A percentile compares a stretch with the other conserved stretches of the same genome.
These are phyloP conservation scores for Insectozyma bohioensis DNA, from an alignment of 1,139 yeast species.

Conservation along the genomic window DNA sequence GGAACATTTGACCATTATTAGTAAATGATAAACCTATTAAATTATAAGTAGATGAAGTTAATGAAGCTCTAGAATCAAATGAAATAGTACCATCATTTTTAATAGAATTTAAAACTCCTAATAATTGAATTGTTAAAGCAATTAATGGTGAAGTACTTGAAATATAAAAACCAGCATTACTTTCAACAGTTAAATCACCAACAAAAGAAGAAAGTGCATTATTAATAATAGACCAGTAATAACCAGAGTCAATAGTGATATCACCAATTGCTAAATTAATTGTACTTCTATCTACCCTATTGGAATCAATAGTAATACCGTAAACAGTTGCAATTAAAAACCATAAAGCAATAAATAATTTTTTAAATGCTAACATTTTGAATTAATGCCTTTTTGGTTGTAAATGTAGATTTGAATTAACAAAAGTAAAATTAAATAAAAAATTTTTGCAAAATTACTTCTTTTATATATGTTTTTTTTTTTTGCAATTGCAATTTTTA, in stretches of 20 bases:
- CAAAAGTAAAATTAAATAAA: no score
- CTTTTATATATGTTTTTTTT: no score
- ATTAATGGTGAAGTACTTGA: slow-evolving; percentile 14
- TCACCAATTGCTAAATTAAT: slow-evolving; percentile 21
- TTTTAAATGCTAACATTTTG: no score
- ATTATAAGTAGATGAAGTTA: slow-evolving; percentile 20
- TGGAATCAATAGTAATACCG: slow-evolving; percentile 4
- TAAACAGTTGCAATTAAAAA: slow-evolving; percentile 1
- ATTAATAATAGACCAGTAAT: slow-evolving; percentile 33
- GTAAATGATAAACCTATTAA: slow-evolving; percentile 21
- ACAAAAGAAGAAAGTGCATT: slow-evolving; percentile 24
- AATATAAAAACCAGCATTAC: slow-evolving; percentile 25
- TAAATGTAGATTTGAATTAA: no score
- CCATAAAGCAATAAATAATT: slow-evolving; percentile 1
- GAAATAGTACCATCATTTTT: slow-evolving; percentile 24
- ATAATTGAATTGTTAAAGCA: slow-evolving; percentile 15
- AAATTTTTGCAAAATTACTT: no score
- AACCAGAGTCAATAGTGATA: slow-evolving; percentile 27
- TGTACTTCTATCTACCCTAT: slow-evolving; percentile 18
- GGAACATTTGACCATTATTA: slow-evolving; percentile 30
- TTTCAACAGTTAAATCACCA: slow-evolving; percentile 20
- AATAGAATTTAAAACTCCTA: slow-evolving; percentile 15
- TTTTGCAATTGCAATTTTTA: no score
- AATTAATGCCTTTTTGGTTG: no score
- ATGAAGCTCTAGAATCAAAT: slow-evolving; percentile 21